Percentiles rank a stretch among this genome's conserved stretches.
Conservation (phyloP, 441 rosid species). For the Brassica hybrid region DNA sequence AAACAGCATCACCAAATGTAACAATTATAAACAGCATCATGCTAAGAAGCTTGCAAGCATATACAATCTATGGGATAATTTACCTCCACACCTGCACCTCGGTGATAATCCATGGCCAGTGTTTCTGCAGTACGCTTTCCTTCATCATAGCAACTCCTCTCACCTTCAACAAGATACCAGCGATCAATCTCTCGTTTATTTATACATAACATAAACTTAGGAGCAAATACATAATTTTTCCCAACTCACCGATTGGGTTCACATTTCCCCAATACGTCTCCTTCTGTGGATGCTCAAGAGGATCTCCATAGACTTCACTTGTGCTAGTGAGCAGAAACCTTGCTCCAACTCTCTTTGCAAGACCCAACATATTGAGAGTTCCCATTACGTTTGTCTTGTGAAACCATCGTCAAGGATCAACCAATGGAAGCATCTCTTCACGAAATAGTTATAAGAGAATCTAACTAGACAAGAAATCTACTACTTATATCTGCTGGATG, state of each 20-base stretch:
- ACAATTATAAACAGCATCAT: background rate
- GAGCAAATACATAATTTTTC: conserved; percentile 10
- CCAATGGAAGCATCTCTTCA: background rate
- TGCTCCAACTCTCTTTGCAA: conserved; percentile 97
- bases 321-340: conserved; percentile 94
- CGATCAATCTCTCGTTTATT: conserved; percentile 5
- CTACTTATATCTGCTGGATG: background rate
- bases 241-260: conserved; percentile 79
- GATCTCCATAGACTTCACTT: conserved; percentile 98
- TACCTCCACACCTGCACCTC: conserved; percentile 95
- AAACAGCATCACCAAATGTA: background rate
- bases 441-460: background rate
- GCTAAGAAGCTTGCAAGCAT: conserved; percentile 13
- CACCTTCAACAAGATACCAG: conserved; percentile 55
- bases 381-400: conserved; percentile 99
- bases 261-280: conserved; percentile 98
- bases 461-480: background rate
- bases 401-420: conserved; percentile 57
- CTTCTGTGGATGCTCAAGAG: conserved; percentile 98
- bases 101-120: conserved; percentile 89
- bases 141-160: conserved; percentile 96
- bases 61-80: conserved; percentile 18
- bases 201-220: conserved; percentile 9
- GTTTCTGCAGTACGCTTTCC: conserved; percentile 97
- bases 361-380: conserved; percentile 93